A percentile compares a stretch with the other conserved stretches of the same genome.
Conservation (phyloP, 2,329 filamentous ascomycete species). For the Helotiales sp. region DNA sequence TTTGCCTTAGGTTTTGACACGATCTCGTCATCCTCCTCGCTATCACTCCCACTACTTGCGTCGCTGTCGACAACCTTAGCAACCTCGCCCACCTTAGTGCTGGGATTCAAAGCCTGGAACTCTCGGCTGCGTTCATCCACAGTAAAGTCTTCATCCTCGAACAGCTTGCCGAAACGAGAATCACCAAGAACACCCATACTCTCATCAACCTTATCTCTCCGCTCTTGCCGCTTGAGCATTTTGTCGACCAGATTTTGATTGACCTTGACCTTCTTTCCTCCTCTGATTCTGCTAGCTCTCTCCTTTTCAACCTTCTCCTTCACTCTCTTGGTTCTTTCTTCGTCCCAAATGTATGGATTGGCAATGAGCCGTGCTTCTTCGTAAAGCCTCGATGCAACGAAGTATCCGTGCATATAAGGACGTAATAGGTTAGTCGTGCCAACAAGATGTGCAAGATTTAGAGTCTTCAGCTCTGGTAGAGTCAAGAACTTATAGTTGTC, state of each 20-base stretch:
- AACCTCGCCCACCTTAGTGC: conserved; percentile 54
- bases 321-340: conserved; percentile 86
- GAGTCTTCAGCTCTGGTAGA: conserved; percentile 76
- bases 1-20: conserved; percentile 32
- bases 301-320: conserved; percentile 97
- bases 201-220: conserved; percentile 56
- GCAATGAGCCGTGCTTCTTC: conserved; percentile 92
- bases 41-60: conserved; percentile 38
- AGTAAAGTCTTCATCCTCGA: conserved; percentile 89
- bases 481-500: conserved; percentile 99
- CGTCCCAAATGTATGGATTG: conserved; percentile 91
- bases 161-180: conserved; percentile 82
- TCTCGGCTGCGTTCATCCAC: conserved; percentile 89
- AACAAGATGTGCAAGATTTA: conserved; percentile 86
- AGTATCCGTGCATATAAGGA: conserved; percentile 99
- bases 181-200: conserved; percentile 74
- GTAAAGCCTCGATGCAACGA: conserved; percentile 91
- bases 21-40: conserved; percentile 43
- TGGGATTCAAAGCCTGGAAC: conserved; percentile 87
- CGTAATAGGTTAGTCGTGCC: conserved; percentile 86
- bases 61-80: conserved; percentile 36
- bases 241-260: conserved; percentile 82
- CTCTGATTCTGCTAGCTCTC: conserved; percentile 89
- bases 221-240: conserved; percentile 64
- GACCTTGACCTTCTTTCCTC: conserved; percentile 96